Conservation (phyloP, 345 rosid genomes). For the Odontarrhena argentea region DNA sequence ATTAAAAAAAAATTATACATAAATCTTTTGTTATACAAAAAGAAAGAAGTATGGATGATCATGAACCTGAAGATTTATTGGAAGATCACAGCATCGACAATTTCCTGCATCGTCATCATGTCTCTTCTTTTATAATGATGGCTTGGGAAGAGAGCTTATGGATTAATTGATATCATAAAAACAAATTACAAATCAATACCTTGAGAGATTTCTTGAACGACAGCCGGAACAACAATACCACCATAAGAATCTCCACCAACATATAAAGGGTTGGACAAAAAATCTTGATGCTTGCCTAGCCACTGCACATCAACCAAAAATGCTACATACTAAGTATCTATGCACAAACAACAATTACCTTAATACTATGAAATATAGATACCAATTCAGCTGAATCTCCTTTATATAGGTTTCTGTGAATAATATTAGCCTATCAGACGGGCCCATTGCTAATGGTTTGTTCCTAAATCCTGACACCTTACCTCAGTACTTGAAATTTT, state of each 20-base stretch:
- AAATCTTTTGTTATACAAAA: not conserved
- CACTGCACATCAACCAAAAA: constrained; percentile 42
- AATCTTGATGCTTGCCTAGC: constrained; percentile 51
- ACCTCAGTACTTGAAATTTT: too few species aligned
- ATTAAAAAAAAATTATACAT: not conserved
- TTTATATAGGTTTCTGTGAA: too few species aligned
- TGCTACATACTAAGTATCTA: not conserved
- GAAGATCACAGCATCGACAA: constrained; percentile 41
- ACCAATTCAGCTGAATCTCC: too few species aligned
- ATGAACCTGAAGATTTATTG: constrained; percentile 53
- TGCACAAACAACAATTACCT: not conserved
- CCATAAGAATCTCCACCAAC: constrained; percentile 63
- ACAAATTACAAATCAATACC: not conserved
- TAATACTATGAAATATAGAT: too few species aligned
- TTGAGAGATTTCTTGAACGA: constrained; percentile 41
- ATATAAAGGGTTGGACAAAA: constrained; percentile 48
- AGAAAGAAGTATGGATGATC: constrained; percentile 25
- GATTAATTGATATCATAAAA: not conserved
- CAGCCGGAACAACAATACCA: constrained; percentile 51
- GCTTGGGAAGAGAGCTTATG: not conserved
- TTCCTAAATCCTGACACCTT: too few species aligned
- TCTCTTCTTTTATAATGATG: not conserved
- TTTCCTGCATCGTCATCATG: constrained; percentile 46
- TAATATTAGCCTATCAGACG: too few species aligned
- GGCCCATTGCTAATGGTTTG: too few species aligned